A percentile compares a stretch with the other conserved stretches of the same genome.
These are phyloP conservation scores for Helminthosporium solani DNA, from an alignment of 2,329 filamentous ascomycete genomes.

Conservation along the genomic window DNA sequence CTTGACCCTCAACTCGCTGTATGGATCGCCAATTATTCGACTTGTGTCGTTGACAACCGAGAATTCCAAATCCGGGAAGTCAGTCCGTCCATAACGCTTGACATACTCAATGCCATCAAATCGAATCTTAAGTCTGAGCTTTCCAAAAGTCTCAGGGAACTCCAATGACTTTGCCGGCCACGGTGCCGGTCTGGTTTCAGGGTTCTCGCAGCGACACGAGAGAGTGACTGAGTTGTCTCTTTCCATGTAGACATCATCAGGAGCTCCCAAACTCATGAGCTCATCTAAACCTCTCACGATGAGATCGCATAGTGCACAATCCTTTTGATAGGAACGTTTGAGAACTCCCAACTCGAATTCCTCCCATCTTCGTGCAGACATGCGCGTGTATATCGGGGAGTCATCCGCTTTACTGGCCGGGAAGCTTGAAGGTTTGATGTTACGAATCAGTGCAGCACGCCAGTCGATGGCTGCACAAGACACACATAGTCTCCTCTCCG, in stretches of 20 bases:
- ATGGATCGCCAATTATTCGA: neutral
- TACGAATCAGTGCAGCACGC: neutral
- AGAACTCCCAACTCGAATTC: neutral
- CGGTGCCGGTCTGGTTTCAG: neutral
- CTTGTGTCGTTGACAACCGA: neutral
- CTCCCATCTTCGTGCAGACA: neutral
- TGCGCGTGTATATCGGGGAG: neutral
- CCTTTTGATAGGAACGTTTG: neutral
- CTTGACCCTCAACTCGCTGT: neutral
- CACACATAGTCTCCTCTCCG: neutral
- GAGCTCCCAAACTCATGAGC: neutral
- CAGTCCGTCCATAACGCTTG: neutral
- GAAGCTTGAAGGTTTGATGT: neutral
- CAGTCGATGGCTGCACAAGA: neutral
- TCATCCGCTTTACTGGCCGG: neutral
- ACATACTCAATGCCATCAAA: neutral
- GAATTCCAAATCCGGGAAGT: neutral
- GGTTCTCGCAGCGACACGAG: neutral
- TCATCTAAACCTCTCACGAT: neutral
- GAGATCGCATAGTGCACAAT: neutral
- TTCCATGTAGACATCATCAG: neutral
- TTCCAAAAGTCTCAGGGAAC: slow-evolving; percentile 1
- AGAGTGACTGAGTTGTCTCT: neutral
- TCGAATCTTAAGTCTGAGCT: neutral
- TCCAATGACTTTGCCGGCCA: slow-evolving; percentile 1